Base-by-base conservation (phyloP, 2,329 filamentous ascomycete genomes). In the Metarhizium album region DNA sequence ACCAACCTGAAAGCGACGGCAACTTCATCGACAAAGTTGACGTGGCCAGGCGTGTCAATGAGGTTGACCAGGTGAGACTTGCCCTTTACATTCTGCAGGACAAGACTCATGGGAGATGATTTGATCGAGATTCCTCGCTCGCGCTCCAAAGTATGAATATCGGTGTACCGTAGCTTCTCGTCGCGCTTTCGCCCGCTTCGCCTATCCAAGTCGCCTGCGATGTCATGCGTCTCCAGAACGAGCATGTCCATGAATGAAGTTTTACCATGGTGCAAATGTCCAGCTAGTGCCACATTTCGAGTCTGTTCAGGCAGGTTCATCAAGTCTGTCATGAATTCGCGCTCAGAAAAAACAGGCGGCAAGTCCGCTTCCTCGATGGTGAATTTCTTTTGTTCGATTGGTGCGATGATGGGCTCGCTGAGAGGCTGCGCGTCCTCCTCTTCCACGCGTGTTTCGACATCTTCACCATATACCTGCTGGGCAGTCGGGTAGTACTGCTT, bases 401-500 rank as follows among this genome's bases (percentile, higher is more conserved):
- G 93, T 48, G 87, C 90, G 64, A 98, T 87, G 54, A 98, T 97
- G 31, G 93, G 93, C 62, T 96, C 83, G 29, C 87, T 83, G 55
- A 98, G 78, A 45, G 90, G 87, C 67, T 98, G 93, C 53, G 90
- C 87, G 74, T 98, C 93, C 71, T 97, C 93, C 68, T 98, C 93
- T 64, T 97, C 87, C 37, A 98, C 91, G 68, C 95, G 73, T 1
- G 91, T 93, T 71, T 98, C 93, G 60, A 98, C 93, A 70, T 93
- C 90, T 60, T 83, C 79, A 48, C 93, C 93, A 66, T 97, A 98
- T 42, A 95, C 84, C 68, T 98, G 93, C 64, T 91, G 84, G 51
- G 93, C 93, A n/a, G 90, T 95, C 29, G 93, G 93, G 65, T 98
- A 98, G 70, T 98, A 98, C 67, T 97, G 93, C 69, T 98, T 98